Percentiles rank a stretch among this genome's conserved stretches.
phyloP scores from a whole-genome alignment of 2,329 filamentous ascomycete genomes.

The Fusarium nygamai region DNA sequence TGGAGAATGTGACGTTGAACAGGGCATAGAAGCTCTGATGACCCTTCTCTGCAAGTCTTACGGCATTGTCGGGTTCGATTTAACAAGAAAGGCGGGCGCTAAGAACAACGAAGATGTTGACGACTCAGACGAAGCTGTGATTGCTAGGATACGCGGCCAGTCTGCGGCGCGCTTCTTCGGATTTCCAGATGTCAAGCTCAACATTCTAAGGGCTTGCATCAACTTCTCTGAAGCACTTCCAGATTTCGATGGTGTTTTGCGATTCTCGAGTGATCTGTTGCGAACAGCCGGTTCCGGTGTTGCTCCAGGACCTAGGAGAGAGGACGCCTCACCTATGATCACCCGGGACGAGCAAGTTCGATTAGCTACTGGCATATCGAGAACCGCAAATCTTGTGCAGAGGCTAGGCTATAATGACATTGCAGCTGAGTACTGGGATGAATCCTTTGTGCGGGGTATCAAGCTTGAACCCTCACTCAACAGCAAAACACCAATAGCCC shows the following conservation, averaged over 20 bases:
- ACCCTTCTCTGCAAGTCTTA: slow-evolving; percentile 70
- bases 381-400: slow-evolving; percentile 81
- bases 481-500: slow-evolving; percentile 71
- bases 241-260: slow-evolving; percentile 89
- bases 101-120: slow-evolving; percentile 41
- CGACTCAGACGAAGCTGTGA: slow-evolving; percentile 62
- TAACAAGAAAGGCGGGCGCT: slow-evolving; percentile 41
- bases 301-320: slow-evolving; percentile 74
- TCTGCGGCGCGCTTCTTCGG: slow-evolving; percentile 74
- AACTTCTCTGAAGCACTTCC: slow-evolving; percentile 94
- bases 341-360: slow-evolving; percentile 84
- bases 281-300: slow-evolving; percentile 83
- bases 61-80: slow-evolving; percentile 66
- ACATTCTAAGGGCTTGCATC: slow-evolving; percentile 88
- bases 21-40: slow-evolving; percentile 72
- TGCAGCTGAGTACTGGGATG: slow-evolving; percentile 93
- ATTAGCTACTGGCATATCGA: slow-evolving; percentile 84
- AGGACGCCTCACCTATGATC: slow-evolving; percentile 76
- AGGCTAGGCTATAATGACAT: slow-evolving; percentile 77
- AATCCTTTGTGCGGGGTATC: slow-evolving; percentile 86
- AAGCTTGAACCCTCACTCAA: slow-evolving; percentile 72
- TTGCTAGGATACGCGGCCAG: slow-evolving; percentile 69
- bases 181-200: slow-evolving; percentile 81
- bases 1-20: slow-evolving; percentile 71
- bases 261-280: slow-evolving; percentile 85